Evolutionary conservation across 2,329 filamentous ascomycete species (phyloP).

Genomic region (Botrytis porri): DNA sequence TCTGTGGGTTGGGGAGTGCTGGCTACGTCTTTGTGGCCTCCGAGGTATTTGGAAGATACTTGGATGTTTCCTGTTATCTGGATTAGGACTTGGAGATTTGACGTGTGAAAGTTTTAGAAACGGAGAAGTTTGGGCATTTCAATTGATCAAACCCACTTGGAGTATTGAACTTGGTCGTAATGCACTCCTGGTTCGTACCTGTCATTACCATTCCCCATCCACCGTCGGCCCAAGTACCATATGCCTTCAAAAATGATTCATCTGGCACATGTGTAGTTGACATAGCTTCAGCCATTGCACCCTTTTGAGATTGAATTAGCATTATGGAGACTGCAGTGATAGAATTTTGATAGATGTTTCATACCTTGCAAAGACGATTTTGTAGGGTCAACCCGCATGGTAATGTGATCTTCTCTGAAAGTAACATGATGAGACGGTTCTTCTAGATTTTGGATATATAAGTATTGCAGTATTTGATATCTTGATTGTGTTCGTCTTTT

Average conservation of each 20-base stretch:
- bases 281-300: slow-evolving; percentile 39
- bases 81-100: background rate
- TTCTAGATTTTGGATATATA: background rate
- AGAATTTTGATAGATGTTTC: background rate
- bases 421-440: slow-evolving; percentile 20
- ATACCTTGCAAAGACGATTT: slow-evolving; percentile 50
- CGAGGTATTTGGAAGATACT: slow-evolving; percentile 12
- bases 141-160: background rate
- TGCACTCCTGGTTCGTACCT: slow-evolving; percentile 31
- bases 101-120: no score
- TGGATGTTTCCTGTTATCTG: slow-evolving; percentile 1
- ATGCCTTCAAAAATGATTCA: slow-evolving; percentile 45
- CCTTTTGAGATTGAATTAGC: background rate
- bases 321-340: no score
- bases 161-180: background rate
- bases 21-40: background rate
- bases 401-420: slow-evolving; percentile 25
- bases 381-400: slow-evolving; percentile 54
- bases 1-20: slow-evolving; percentile 32
- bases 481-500: background rate
- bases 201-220: slow-evolving; percentile 54
- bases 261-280: slow-evolving; percentile 45
- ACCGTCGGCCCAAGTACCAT: slow-evolving; percentile 52
- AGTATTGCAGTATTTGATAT: background rate
- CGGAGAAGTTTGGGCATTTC: background rate